These are phyloP conservation scores for Cercis canadensis DNA, from an alignment of 306 rosid genomes.

Conservation along the genomic window DNA sequence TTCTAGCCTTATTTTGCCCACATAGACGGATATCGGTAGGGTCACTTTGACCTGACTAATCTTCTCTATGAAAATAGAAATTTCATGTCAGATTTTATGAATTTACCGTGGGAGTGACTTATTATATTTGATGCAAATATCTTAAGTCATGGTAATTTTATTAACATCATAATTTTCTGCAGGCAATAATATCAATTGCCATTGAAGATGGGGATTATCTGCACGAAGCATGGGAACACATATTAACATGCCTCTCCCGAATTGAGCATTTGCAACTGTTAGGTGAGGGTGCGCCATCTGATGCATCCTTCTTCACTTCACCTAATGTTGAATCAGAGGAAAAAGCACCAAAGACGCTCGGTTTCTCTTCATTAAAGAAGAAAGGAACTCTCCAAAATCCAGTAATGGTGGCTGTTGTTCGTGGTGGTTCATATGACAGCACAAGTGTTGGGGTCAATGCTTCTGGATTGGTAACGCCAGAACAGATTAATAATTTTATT, in stretches of 20 bases:
- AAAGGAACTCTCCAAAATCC: constrained; percentile 91
- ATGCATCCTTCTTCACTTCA: constrained; percentile 84
- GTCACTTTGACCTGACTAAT: constrained; percentile 32
- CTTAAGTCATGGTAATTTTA: constrained; percentile 22
- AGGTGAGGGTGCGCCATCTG: constrained; percentile 98
- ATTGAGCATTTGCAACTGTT: constrained; percentile 94
- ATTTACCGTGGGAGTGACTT: constrained; percentile 21
- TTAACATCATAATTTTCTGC: constrained; percentile 40
- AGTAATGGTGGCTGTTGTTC: constrained; percentile 94
- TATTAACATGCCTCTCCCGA: constrained; percentile 94
- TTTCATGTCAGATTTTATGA: constrained; percentile 15
- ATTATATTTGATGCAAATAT: constrained; percentile 39
- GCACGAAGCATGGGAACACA: constrained; percentile 99
- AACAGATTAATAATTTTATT: constrained; percentile 85
- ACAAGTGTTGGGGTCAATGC: constrained; percentile 73
- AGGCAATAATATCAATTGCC: constrained; percentile 95
- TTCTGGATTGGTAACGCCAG: constrained; percentile 87
- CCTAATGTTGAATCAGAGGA: constrained; percentile 76
- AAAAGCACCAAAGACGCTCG: constrained; percentile 59
- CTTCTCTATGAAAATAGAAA: constrained; percentile 21
- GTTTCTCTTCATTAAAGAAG: constrained; percentile 77
- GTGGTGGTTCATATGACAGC: constrained; percentile 98
- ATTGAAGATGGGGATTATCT: constrained; percentile 96
- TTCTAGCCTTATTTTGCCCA: constrained; percentile 22
- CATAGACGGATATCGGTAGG: constrained; percentile 21